Conservation (phyloP, 2,329 filamentous ascomycete genomes). For the Botrytis hyacinthi region DNA sequence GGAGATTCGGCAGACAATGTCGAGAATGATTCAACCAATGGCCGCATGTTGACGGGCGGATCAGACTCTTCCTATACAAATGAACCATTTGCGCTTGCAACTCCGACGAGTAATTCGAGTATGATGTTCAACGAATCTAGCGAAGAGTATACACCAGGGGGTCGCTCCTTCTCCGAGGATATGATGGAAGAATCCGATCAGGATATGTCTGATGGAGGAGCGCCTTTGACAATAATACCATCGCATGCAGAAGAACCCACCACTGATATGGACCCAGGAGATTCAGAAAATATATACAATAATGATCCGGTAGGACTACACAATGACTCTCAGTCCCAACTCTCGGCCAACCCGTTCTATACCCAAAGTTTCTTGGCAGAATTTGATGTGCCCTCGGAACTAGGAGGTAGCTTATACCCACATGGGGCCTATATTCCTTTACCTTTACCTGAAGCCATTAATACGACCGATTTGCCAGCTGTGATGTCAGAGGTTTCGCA, state of each 20-base stretch:
- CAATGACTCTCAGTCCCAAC: not conserved
- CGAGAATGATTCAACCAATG: constrained; percentile 24
- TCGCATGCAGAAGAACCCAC: constrained; percentile 29
- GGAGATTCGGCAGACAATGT: constrained; percentile 27
- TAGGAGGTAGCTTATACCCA: not conserved
- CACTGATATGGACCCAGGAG: constrained; percentile 32
- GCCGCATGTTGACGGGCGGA: constrained; percentile 17
- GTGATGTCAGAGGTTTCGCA: constrained; percentile 36
- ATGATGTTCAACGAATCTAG: constrained; percentile 24
- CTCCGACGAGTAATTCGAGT: constrained; percentile 25
- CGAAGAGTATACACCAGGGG: constrained; percentile 24
- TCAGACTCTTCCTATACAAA: constrained; percentile 4
- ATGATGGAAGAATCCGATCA: constrained; percentile 31
- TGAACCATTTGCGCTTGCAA: constrained; percentile 17
- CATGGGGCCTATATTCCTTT: not conserved
- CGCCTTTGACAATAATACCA: constrained; percentile 27
- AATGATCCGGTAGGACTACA: constrained; percentile 25
- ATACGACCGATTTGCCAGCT: constrained; percentile 28
- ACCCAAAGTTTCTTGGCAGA: too few species aligned
- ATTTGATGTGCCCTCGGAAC: not conserved
- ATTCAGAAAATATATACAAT: constrained; percentile 33
- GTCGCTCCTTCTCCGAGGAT: constrained; percentile 20
- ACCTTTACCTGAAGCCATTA: not conserved
- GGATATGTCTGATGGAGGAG: constrained; percentile 37
- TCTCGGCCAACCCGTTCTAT: not conserved